phyloP scores from a whole-genome alignment of 257 asterid species.

The Fraxinus quadrangulata region DNA sequence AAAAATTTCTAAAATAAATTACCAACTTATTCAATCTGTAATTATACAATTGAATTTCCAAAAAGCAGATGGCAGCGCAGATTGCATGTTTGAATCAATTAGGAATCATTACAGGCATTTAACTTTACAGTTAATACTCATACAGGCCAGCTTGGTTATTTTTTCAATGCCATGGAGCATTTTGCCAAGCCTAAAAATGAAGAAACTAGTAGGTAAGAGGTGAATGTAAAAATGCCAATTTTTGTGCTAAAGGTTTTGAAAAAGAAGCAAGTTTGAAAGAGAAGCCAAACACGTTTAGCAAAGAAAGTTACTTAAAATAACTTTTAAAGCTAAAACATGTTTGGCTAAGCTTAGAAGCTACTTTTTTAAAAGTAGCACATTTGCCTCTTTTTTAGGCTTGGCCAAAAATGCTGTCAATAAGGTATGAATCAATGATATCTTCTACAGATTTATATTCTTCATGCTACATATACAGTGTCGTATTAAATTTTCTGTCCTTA shows the following conservation, averaged over 20 bases:
- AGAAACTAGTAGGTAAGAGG: neutral
- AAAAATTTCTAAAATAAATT: neutral
- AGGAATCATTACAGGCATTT: neutral
- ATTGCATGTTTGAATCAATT: neutral
- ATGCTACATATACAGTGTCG: neutral
- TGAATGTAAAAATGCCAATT: too few relatives aligned
- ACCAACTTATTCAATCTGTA: neutral
- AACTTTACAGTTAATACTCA: neutral
- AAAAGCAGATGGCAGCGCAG: neutral
- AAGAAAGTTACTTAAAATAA: too few relatives aligned
- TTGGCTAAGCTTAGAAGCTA: neutral
- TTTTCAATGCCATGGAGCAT: neutral
- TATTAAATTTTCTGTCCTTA: neutral
- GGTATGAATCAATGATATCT: neutral
- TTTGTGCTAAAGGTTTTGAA: too few relatives aligned
- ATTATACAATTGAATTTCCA: neutral
- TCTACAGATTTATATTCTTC: neutral
- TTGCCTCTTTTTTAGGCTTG: neutral
- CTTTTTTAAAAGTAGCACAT: neutral
- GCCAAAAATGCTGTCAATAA: neutral
- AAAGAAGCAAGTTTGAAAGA: too few relatives aligned
- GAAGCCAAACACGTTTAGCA: too few relatives aligned
- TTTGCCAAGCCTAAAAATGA: neutral
- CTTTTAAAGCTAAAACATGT: neutral
- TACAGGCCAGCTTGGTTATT: neutral